A percentile compares a stretch with the other conserved stretches of the same genome.
Evolutionary conservation across 345 rosid genomes (phyloP).

Genomic region (Populus pruinosa): DNA sequence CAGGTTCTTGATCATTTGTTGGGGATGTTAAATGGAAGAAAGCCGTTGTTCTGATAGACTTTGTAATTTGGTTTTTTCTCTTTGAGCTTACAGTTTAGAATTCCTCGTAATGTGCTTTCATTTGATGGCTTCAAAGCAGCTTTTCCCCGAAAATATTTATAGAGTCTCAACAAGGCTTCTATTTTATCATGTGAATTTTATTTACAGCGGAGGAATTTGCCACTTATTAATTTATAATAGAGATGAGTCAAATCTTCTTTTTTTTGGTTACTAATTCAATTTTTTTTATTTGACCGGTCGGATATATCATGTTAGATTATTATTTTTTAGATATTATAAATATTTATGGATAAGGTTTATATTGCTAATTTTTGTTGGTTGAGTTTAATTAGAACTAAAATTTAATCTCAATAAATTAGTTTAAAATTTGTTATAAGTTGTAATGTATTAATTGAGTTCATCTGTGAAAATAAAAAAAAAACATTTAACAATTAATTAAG

Average conservation of each 20-base stretch:
- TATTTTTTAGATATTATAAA: too few relatives aligned
- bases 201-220: background rate
- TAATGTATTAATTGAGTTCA: too few relatives aligned
- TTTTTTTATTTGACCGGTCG: too few relatives aligned
- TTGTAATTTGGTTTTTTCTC: background rate
- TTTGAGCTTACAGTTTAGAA: background rate
- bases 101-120: background rate
- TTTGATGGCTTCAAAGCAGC: background rate
- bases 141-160: background rate
- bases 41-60: conserved; percentile 53
- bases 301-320: too few relatives aligned
- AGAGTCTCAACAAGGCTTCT: background rate
- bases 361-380: too few relatives aligned
- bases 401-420: too few relatives aligned
- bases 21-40: conserved; percentile 81
- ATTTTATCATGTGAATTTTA: background rate
- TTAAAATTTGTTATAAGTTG: too few relatives aligned
- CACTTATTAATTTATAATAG: background rate
- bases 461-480: too few relatives aligned
- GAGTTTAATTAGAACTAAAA: too few relatives aligned
- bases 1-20: conserved; percentile 73
- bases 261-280: too few relatives aligned
- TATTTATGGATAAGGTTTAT: too few relatives aligned
- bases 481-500: too few relatives aligned
- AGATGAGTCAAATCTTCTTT: background rate